A percentile compares a stretch with the other conserved stretches of the same genome.
Conservation (phyloP, 139 green algal species). For the Eudorina sp. region DNA sequence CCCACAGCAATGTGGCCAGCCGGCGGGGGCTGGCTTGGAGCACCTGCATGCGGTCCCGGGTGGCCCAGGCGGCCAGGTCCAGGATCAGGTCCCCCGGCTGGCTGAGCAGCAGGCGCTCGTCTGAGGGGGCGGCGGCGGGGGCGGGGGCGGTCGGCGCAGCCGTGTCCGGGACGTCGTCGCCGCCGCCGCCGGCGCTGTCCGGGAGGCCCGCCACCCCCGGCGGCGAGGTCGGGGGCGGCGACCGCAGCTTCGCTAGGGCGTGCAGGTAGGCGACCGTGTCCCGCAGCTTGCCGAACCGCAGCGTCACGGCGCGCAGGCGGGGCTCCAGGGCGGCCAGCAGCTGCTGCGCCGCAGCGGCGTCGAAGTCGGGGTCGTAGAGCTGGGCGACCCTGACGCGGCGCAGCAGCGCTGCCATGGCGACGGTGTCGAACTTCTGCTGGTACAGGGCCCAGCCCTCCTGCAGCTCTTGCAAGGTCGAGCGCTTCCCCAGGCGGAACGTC, state of each 20-base stretch:
- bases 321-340: constrained; percentile 9
- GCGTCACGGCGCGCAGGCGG: background rate
- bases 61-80: constrained; percentile 21
- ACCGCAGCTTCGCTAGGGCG: constrained; percentile 35
- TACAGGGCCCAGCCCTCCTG: constrained; percentile 25
- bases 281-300: constrained; percentile 24
- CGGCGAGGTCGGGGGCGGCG: background rate
- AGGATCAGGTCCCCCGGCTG: background rate
- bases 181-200: background rate
- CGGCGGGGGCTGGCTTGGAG: background rate
- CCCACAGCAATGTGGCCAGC: constrained; percentile 38
- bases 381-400: constrained; percentile 23
- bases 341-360: background rate
- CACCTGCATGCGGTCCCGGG: background rate
- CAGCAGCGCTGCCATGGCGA: constrained; percentile 40
- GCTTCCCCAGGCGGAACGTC: constrained; percentile 30
- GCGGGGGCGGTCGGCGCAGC: background rate
- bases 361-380: constrained; percentile 6
- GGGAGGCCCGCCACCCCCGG: background rate
- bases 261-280: constrained; percentile 38
- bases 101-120: background rate
- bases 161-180: background rate
- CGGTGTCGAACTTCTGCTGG: constrained; percentile 32
- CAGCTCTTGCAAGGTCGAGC: background rate
- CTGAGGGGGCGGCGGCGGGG: background rate